Evolutionary conservation across 768 basidiomycete genomes (phyloP), one percentile per base, ranked within the genome.

Genomic region (Daedaleopsis nitida): DNA sequence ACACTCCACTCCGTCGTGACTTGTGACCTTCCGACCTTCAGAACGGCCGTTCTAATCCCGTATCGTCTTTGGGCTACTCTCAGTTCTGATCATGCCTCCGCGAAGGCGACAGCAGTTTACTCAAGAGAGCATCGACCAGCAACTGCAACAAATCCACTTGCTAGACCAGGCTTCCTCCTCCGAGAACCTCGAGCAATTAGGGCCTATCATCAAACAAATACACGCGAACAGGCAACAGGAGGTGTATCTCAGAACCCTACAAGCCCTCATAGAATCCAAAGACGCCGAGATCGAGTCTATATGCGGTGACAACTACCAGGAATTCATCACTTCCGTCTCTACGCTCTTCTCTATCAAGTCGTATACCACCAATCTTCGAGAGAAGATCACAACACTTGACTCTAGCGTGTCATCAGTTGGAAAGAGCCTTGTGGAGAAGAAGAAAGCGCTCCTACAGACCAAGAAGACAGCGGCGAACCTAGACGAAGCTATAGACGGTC

Each of bases 241-340:
- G 58, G 83, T 86, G 12, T 98, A 94, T 75, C 83, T 98, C 57
- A 85, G 90, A 55, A 91, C 88, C 47, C 79, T 98, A 45, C 89
- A 92, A 69, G 81, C 78, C n/a, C 90, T 98, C 69, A 89, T 98
- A 60, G 88, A 94, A 69, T 87, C 94, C 65, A 97, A 98, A 77
- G 97, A 99, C 73, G 82, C 84, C 62, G 96, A 98, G 75, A 99
- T 99, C 73, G 94, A 98, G 77, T 86, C 85, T 61, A 95, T 98
- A 73, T 98, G 97, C 76, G 85, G 88, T 59, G 91, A 94, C 66
- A 98, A 98, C 74, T 98, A 98, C 70, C 94, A 96, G 76, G 96
- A 98, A 76, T 99, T 99, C 68, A 95, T 98, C 37, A 88, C 90
- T 32, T 97, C 96, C 19, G 95, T 98, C 16, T 94, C 94, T n/a